Evolutionary conservation across 805 yeast genomes (phyloP).

Genomic region (Peterozyma xylosa): DNA sequence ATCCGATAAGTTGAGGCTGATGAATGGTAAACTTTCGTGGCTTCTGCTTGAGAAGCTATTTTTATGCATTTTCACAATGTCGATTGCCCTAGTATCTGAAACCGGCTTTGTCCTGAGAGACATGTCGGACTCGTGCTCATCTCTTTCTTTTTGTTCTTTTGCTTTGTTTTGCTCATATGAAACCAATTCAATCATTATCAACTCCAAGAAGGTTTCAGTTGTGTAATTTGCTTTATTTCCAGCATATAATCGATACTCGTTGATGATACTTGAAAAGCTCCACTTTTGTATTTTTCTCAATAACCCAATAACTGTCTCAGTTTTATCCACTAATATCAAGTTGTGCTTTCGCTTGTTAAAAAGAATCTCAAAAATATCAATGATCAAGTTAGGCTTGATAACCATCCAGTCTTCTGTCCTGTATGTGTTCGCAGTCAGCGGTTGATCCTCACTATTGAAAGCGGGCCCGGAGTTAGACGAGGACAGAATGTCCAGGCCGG

Average conservation of each 20-base stretch:
- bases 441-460: neutral
- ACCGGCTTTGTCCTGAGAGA: neutral
- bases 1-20: slow-evolving; percentile 2
- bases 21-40: neutral
- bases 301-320: slow-evolving; percentile 74
- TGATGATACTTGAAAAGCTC: slow-evolving; percentile 77
- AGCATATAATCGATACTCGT: slow-evolving; percentile 75
- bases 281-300: slow-evolving; percentile 80
- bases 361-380: slow-evolving; percentile 56
- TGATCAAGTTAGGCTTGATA: slow-evolving; percentile 56
- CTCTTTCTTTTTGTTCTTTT: slow-evolving; percentile 9
- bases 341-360: slow-evolving; percentile 62
- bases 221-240: slow-evolving; percentile 69
- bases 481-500: neutral
- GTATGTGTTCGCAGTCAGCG: slow-evolving; percentile 7
- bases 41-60: neutral
- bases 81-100: neutral
- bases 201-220: slow-evolving; percentile 77
- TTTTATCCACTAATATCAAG: slow-evolving; percentile 68
- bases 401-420: slow-evolving; percentile 60
- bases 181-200: slow-evolving; percentile 48
- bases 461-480: neutral
- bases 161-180: slow-evolving; percentile 24
- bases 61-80: neutral
- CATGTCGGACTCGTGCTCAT: slow-evolving; percentile 1